Percentiles rank a stretch among this genome's conserved stretches.
phyloP scores from a whole-genome alignment of 2,329 filamentous ascomycete genomes.

The Fusarium sambucinum region DNA sequence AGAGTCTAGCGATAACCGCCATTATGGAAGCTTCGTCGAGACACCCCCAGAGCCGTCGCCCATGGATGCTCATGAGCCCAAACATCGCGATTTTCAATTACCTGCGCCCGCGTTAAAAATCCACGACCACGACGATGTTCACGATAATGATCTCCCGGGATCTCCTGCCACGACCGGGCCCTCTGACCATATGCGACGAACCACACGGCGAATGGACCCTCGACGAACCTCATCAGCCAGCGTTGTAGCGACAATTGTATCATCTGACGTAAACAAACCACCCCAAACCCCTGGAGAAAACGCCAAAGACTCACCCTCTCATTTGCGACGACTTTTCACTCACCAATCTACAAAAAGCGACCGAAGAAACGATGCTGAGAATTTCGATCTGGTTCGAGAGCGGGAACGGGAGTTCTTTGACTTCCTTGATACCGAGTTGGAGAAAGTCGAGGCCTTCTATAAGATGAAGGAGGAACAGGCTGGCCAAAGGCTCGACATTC shows the following conservation, averaged over 20 bases:
- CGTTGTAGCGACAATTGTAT: slow-evolving; percentile 38
- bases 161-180: slow-evolving; percentile 46
- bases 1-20: slow-evolving; percentile 54
- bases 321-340: slow-evolving; percentile 54
- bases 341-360: slow-evolving; percentile 45
- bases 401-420: slow-evolving; percentile 86
- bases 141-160: slow-evolving; percentile 26
- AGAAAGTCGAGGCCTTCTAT: slow-evolving; percentile 95
- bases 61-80: slow-evolving; percentile 36
- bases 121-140: slow-evolving; percentile 41
- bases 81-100: slow-evolving; percentile 60
- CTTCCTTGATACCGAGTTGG: slow-evolving; percentile 85
- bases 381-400: slow-evolving; percentile 73
- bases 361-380: slow-evolving; percentile 57
- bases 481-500: slow-evolving; percentile 73
- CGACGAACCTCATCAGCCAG: slow-evolving; percentile 55
- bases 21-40: slow-evolving; percentile 67
- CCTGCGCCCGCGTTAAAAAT: slow-evolving; percentile 66
- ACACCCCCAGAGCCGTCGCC: slow-evolving; percentile 54
- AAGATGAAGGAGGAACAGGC: slow-evolving; percentile 88
- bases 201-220: slow-evolving; percentile 45
- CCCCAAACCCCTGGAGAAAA: slow-evolving; percentile 40
- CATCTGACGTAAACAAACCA: slow-evolving; percentile 6
- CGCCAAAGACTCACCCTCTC: slow-evolving; percentile 46
- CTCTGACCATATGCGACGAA: slow-evolving; percentile 32